Evolutionary conservation across 2,329 filamentous ascomycete species (phyloP).

Genomic region (Ophiosphaerella herpotricha): DNA sequence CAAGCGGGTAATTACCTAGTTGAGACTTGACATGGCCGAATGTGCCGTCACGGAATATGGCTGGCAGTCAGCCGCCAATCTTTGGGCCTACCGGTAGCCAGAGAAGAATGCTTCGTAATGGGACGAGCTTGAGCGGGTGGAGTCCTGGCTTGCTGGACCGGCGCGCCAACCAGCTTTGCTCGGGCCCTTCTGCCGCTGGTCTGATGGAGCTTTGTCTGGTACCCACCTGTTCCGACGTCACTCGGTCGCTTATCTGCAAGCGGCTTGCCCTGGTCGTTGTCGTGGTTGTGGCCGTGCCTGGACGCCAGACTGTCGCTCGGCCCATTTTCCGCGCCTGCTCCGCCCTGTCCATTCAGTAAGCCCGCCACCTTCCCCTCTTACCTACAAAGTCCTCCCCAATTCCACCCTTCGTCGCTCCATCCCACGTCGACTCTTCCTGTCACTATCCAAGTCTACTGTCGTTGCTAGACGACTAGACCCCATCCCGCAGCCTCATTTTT

Average conservation of each 20-base stretch:
- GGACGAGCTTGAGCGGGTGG: too few relatives aligned
- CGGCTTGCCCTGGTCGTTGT: slow-evolving; percentile 1
- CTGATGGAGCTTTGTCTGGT: neutral
- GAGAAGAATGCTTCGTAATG: too few relatives aligned
- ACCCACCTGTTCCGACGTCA: slow-evolving; percentile 16
- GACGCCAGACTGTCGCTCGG: slow-evolving; percentile 27
- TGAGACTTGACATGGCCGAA: too few relatives aligned
- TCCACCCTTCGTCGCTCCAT: slow-evolving; percentile 6
- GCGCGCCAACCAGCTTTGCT: slow-evolving; percentile 9
- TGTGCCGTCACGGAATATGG: too few relatives aligned
- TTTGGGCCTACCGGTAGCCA: too few relatives aligned
- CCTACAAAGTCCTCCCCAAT: slow-evolving; percentile 10
- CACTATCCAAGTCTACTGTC: slow-evolving; percentile 21
- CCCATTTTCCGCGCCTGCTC: slow-evolving; percentile 31
- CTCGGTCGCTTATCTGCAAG: slow-evolving; percentile 24
- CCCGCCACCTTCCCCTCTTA: slow-evolving; percentile 33
- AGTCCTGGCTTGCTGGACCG: neutral
- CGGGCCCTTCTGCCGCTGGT: neutral
- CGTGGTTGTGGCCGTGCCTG: too few relatives aligned
- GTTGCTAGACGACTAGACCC: slow-evolving; percentile 19
- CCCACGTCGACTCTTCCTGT: slow-evolving; percentile 9
- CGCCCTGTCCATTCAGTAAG: slow-evolving; percentile 21
- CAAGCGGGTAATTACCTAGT: too few relatives aligned
- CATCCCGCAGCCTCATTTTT: neutral
- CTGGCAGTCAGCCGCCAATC: too few relatives aligned